Conservation (phyloP, 345 rosid genomes). For the Eucalyptus regnans region DNA sequence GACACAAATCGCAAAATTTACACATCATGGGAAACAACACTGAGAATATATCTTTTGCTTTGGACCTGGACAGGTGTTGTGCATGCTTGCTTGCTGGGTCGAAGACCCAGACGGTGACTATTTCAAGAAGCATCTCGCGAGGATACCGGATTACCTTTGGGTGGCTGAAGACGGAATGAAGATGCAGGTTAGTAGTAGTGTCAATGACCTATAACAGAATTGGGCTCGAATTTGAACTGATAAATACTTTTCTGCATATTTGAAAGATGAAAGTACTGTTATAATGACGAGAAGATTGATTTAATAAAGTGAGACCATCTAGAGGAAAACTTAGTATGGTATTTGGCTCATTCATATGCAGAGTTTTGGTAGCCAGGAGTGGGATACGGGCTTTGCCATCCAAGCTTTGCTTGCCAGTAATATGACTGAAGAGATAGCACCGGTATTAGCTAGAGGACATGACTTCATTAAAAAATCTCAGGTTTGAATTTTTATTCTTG, state of each 20-base stretch:
- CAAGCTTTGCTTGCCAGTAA: constrained; percentile 35
- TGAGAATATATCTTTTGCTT: neutral
- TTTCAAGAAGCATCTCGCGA: constrained; percentile 48
- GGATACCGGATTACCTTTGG: constrained; percentile 49
- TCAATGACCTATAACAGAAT: neutral
- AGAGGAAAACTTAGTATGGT: neutral
- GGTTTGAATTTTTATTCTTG: constrained; percentile 3
- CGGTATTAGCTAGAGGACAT: constrained; percentile 13
- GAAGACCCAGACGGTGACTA: constrained; percentile 47
- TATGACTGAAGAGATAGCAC: constrained; percentile 14
- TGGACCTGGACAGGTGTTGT: constrained; percentile 22
- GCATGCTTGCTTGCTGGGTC: constrained; percentile 63
- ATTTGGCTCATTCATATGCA: neutral
- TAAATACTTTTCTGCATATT: neutral
- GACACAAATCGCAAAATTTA: neutral
- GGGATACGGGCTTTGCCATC: constrained; percentile 40
- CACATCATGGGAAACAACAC: neutral
- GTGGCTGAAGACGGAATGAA: constrained; percentile 65
- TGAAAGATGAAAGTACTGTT: neutral
- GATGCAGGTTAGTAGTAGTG: constrained; percentile 21
- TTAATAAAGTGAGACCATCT: neutral
- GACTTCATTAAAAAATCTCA: constrained; percentile 37
- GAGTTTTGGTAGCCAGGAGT: constrained; percentile 53
- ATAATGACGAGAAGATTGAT: neutral
- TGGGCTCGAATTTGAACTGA: neutral